These are phyloP conservation scores for Aureobasidium sp. DNA, from an alignment of 2,329 filamentous ascomycete genomes.

Conservation along the genomic window DNA sequence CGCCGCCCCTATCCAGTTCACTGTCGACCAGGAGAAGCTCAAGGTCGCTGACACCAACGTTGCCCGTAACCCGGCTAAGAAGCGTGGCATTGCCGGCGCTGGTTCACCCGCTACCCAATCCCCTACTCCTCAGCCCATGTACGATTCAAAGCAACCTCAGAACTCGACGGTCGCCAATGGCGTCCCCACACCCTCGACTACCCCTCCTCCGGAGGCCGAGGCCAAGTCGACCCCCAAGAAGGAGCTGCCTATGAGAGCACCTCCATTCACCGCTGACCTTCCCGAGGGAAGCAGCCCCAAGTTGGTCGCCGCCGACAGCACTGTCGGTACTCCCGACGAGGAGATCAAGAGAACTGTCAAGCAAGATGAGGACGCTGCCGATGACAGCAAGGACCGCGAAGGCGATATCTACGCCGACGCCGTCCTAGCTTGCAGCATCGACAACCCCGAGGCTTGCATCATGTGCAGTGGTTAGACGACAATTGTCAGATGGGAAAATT, in stretches of 20 bases:
- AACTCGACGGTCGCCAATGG: constrained; percentile 46
- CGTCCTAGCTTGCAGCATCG: constrained; percentile 88
- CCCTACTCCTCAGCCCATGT: constrained; percentile 58
- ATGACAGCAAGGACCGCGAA: constrained; percentile 67
- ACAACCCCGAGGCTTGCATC: constrained; percentile 87
- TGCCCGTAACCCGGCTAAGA: constrained; percentile 60
- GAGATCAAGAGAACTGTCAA: constrained; percentile 47
- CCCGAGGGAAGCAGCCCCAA: constrained; percentile 75
- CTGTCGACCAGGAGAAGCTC: constrained; percentile 92
- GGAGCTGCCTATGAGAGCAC: constrained; percentile 53
- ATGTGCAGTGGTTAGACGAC: constrained; percentile 87
- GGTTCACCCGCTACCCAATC: constrained; percentile 33
- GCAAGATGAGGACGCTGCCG: constrained; percentile 68
- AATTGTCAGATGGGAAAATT: background rate
- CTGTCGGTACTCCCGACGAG: constrained; percentile 48
- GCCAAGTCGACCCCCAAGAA: constrained; percentile 42
- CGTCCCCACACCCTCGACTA: constrained; percentile 61
- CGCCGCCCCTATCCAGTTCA: constrained; percentile 96
- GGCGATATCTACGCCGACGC: constrained; percentile 93
- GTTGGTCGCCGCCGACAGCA: constrained; percentile 65
- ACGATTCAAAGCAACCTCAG: constrained; percentile 49
- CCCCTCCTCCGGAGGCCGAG: constrained; percentile 52
- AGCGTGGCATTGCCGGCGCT: constrained; percentile 51
- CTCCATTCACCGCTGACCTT: constrained; percentile 68
- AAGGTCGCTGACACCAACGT: constrained; percentile 78